Base-by-base conservation (phyloP, 805 yeast species). In the Wickerhamomyces kurtzmanii region DNA sequence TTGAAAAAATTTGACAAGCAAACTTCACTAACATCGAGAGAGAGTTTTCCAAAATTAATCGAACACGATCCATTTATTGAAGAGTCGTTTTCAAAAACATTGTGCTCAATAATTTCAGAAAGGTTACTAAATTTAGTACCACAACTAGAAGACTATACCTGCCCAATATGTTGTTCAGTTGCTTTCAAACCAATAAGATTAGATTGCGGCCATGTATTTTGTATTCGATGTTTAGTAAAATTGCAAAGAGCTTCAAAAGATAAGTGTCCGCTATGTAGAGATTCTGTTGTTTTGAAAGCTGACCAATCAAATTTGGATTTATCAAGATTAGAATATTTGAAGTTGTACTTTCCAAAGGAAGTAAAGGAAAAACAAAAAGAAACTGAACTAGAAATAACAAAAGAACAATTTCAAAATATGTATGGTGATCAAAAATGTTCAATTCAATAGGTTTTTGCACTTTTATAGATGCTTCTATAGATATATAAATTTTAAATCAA, bases 1-100 rank as follows among this genome's bases (percentile, higher is more conserved):
- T 57, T 79, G 43, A 79, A 80, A 46, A 80, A 80, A 45, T 80
- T 81, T 40, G 86, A 81, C 40, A 80, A 80, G 45, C 77, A 71
- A 40, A 80, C 89, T 1, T 53, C 70, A 6, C 51, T 79, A 17
- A 60, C 64, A 17, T 57, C 75, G 1, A 59, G 66, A 22, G 32
- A 50, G 5, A 43, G 53, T 24, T 68, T 71, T 39, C 76, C 79
- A 3, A 48, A 56, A 23, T 45, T 66, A 32, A 47, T 62, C 24
- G 47, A 55, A 10, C 40, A 53, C 23, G 63, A 61, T 31, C 68
- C 65, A 31, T 53, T 63, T 31, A 54, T 57, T 7, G 66, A 71
- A n/a, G 45, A 51, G 8, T 66, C 75, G 6, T 49, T 76, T 24
- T 68, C 77, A 1, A 66, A 63, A 37, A 59, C 65, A 13, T 60